Base-by-base conservation (phyloP, 106 monocot genomes). In the Xerophyta viscosa region DNA sequence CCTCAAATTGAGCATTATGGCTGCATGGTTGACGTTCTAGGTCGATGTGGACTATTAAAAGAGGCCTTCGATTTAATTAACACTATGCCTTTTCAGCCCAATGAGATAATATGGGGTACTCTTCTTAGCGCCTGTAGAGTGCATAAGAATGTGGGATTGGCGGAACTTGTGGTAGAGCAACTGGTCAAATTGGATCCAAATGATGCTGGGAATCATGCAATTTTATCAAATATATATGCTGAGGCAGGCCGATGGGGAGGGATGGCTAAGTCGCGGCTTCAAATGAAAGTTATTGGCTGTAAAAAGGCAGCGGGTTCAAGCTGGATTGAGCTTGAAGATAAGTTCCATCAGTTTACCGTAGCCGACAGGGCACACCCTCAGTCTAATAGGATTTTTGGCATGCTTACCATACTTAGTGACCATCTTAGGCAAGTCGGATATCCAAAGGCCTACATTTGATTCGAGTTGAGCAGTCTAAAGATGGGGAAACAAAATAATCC, bases 1-100 rank as follows among this genome's bases (percentile, higher is more conserved):
- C 91, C 91, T 4, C 65, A 82, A 49, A 63, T 92, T n/a, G 86
- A 86, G 76, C 91, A 92, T 43, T 92, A 78, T 37, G 91, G 91
- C 36, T 82, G 82, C 58, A 70, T 92, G 72, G 50, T 92, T 8
- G 82, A 92, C 54, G 71, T 92, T 61, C 75, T 92, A 1, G 78
- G 86, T 0, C 78, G 86, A 18, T 65, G 64, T 4, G 91, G 91
- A 3, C 69, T 71, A 13, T 53, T 92, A 21, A 48, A 65, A 13
- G 86, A 92, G 36, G 91, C 91, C 1, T 73, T 79, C 25, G 53
- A 73, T 17, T 59, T 92, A 7, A 64, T 68, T 1, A 65, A 52
- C 48, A 64, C 24, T 24, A 92, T 92, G 86, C 82, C 86, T 64
- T 73, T 66, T 0, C 72, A 82, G 27, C 73, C 79, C 18, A 86